Conservation (phyloP, 768 basidiomycete species). For the Agaricus blazei region DNA sequence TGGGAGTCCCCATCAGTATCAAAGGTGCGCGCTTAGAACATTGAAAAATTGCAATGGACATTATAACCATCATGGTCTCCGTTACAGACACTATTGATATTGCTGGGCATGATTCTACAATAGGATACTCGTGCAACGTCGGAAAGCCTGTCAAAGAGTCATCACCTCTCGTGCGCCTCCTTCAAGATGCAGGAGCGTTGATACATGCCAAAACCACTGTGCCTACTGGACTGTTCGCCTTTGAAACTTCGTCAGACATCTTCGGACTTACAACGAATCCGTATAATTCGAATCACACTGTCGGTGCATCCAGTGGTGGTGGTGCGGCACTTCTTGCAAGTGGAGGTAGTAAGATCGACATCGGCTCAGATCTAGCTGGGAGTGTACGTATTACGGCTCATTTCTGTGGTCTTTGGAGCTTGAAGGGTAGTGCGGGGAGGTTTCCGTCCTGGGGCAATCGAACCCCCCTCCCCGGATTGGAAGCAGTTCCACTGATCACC, state of each 20-base stretch:
- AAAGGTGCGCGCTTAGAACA: constrained; percentile 40
- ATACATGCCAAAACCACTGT: constrained; percentile 61
- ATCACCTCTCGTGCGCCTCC: constrained; percentile 50
- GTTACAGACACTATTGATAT: constrained; percentile 41
- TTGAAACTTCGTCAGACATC: constrained; percentile 55
- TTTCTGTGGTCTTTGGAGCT: constrained; percentile 64
- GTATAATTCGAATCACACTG: constrained; percentile 43
- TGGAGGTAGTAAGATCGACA: constrained; percentile 60
- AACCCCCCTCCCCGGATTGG: constrained; percentile 47
- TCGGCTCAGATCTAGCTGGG: constrained; percentile 72
- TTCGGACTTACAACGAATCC: constrained; percentile 64
- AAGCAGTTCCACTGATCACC: constrained; percentile 47
- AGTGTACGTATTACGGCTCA: constrained; percentile 70
- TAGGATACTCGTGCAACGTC: constrained; percentile 53
- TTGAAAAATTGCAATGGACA: neutral
- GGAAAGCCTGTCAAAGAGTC: constrained; percentile 39
- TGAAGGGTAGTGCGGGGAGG: constrained; percentile 56
- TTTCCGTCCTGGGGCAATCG: constrained; percentile 48
- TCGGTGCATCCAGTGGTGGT: constrained; percentile 67
- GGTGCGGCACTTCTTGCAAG: constrained; percentile 63
- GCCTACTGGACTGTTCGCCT: constrained; percentile 48
- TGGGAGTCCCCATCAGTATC: constrained; percentile 65
- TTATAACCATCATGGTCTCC: neutral
- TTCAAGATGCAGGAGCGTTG: constrained; percentile 60
- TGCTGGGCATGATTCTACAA: constrained; percentile 53